phyloP scores from a whole-genome alignment of 1,284 basidiomycete species.

The Trichosporon sp. region DNA sequence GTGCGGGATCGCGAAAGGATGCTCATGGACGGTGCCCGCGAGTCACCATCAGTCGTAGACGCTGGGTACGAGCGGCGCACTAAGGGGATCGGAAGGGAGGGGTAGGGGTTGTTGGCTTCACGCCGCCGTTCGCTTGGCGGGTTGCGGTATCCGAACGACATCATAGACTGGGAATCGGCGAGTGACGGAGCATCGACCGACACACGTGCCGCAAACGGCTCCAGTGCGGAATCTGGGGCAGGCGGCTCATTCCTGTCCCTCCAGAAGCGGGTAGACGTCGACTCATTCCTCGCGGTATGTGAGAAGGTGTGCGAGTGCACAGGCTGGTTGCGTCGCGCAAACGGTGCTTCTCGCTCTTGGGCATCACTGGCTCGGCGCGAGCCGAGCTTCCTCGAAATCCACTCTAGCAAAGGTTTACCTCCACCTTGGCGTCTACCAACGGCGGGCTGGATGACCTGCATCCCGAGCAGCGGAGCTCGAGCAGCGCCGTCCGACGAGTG shows the following conservation, averaged over 20 bases:
- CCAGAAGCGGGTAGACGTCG: background rate
- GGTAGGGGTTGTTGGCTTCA: slow-evolving; percentile 44
- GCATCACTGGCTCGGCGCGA: slow-evolving; percentile 25
- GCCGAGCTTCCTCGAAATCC: slow-evolving; percentile 76
- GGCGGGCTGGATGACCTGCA: background rate
- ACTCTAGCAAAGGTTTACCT: slow-evolving; percentile 75
- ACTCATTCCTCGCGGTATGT: background rate
- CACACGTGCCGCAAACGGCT: background rate
- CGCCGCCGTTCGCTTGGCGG: slow-evolving; percentile 22
- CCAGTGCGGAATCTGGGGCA: background rate
- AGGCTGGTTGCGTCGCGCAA: background rate
- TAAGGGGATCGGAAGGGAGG: slow-evolving; percentile 35
- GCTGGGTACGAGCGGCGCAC: slow-evolving; percentile 19
- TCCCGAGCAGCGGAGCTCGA: background rate
- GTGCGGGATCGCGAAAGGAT: slow-evolving; percentile 29
- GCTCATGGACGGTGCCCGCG: slow-evolving; percentile 21
- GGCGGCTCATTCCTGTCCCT: slow-evolving; percentile 21
- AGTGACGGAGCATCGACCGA: slow-evolving; percentile 14
- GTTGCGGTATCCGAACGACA: slow-evolving; percentile 21
- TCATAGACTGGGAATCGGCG: slow-evolving; percentile 42
- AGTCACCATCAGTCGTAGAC: slow-evolving; percentile 28
- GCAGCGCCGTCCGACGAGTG: background rate
- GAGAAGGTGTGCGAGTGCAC: slow-evolving; percentile 1
- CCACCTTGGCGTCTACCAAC: background rate
- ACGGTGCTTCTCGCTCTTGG: slow-evolving; percentile 10